phyloP scores from a whole-genome alignment of 1,139 yeast genomes.

The Yarrowia galli region DNA sequence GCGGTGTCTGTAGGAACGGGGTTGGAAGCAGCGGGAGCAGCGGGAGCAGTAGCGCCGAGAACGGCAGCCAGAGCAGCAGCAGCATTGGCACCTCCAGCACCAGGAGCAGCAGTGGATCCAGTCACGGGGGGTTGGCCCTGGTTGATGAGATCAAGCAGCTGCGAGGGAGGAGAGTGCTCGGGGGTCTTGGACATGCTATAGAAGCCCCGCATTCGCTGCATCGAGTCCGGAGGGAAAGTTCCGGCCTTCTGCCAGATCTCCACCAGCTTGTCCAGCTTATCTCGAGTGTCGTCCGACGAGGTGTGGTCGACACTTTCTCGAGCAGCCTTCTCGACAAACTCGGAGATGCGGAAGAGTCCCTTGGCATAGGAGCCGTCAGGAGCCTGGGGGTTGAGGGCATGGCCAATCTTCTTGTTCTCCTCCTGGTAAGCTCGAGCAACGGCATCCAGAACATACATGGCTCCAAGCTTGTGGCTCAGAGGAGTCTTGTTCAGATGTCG shows the following conservation, averaged over 20 bases:
- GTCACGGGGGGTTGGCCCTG: constrained; percentile 39
- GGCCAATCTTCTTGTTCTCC: constrained; percentile 66
- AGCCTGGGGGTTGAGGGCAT: constrained; percentile 55
- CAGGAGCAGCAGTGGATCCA: constrained; percentile 42
- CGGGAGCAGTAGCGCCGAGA: constrained; percentile 36
- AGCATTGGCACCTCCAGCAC: constrained; percentile 39
- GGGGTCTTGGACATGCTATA: constrained; percentile 42
- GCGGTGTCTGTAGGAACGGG: constrained; percentile 50
- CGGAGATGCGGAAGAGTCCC: constrained; percentile 60
- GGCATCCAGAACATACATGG: constrained; percentile 89
- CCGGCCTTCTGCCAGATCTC: constrained; percentile 93
- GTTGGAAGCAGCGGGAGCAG: constrained; percentile 38
- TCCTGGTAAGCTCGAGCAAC: constrained; percentile 86
- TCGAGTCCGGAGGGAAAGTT: constrained; percentile 67
- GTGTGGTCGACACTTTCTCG: constrained; percentile 46
- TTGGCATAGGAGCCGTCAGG: constrained; percentile 78
- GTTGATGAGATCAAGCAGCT: constrained; percentile 46
- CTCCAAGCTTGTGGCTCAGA: constrained; percentile 84
- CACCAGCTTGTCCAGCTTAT: constrained; percentile 79
- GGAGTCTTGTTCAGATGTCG: constrained; percentile 79
- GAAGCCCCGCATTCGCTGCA: constrained; percentile 54
- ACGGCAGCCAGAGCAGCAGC: constrained; percentile 33
- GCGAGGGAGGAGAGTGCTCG: constrained; percentile 42
- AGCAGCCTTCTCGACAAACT: constrained; percentile 49
- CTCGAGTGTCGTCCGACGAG: constrained; percentile 51